Evolutionary conservation across 306 rosid species (phyloP), one percentile per base, ranked within the genome.

Genomic region (Dryas alaskensis): DNA sequence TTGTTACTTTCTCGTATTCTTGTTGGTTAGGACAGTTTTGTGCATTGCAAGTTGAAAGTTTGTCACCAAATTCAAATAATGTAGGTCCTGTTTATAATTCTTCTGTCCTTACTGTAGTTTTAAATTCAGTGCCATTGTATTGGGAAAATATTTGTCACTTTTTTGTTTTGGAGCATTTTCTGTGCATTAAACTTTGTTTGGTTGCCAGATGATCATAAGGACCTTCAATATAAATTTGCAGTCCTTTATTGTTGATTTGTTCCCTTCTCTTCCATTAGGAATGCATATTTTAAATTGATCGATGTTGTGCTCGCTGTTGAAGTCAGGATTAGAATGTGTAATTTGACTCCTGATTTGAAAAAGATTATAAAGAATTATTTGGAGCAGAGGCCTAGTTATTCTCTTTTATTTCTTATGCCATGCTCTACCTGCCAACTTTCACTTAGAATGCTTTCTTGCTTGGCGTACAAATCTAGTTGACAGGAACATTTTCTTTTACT

Each of bases 51-150:
- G 10, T 16, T 52, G 63, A 53, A 69, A 40, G 19, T 13, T 53
- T 53, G 74, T 14, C 39, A 17, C 40, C 37, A 55, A 70, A 40
- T 70, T 70, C 52, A 54, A 70, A 54, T 42, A 42, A 44, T 5
- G 12, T 7, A 16, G 49, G 27, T 62, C 25, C 48, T 40, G 67
- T 39, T 60, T 31, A 60, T 31, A 60, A 6, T 31, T 31, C n/a
- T 37, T 8, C 43, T 31, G 65, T 11, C 31, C 17, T 22, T 57
- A 7, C 65, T 6, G 0, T 6, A 12, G 16, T 6, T 17, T 60
- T 44, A 60, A 31, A 60, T 3, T 37, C 45, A 11, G 45, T 60
- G 65, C 14, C 65, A 60, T 60, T 59, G 44, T 59, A 25, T 27
- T 59, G 64, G 64, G 44, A 11, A 31, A 16, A 27, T 5, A 4